Base-by-base conservation (phyloP, 352 stramenopile genomes). In the Plasmopara halstedii region DNA sequence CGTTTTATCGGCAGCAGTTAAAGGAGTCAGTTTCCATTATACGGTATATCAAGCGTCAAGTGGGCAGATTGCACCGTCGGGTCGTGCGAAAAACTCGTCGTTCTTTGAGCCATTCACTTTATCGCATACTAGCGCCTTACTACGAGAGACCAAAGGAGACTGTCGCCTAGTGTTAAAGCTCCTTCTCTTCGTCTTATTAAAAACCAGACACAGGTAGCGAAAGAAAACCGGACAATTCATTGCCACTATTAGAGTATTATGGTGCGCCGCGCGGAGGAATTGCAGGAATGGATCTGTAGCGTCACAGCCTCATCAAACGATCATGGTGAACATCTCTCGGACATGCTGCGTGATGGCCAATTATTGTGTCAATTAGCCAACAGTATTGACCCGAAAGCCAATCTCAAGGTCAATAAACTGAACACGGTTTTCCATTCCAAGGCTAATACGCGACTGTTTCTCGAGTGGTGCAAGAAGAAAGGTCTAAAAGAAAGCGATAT, bases 381-480 rank as follows among this genome's bases (percentile, higher is more conserved):
- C 52, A 68, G 76, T 26, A 67, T 94, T 48, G 82, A 94, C 52
- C 70, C 80, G 20, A 39, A 15, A 21, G 80, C 82, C 17, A 78
- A 76, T 42, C 60, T 92, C 54, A 88, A 86, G 48, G 63, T 91
- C 46, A 94, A 92, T 62, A 87, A 86, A 48, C 75, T 94, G 49
- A 91, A 85, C 58, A 94, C 83, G 31, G 75, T 88, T 31, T 94
- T 92, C 64, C 83, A 94, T 56, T 82, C 78, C 23, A 89, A 89
- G 48, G 69, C 74, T 54, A 94, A 94, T 60, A 79, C 88, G 34
- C 73, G 72, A 13, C 65, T 85, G 25, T 94, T 94, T 45, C 60
- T 83, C 31, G 70, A 89, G 37, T 94, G 83, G 83, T 91, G 78
- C 39, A 65, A 68, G 38, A 52, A 64, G 22, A 71, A 90, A 40